Evolutionary conservation across 2,329 filamentous ascomycete species (phyloP).

Genomic region (Colletotrichum lentis): DNA sequence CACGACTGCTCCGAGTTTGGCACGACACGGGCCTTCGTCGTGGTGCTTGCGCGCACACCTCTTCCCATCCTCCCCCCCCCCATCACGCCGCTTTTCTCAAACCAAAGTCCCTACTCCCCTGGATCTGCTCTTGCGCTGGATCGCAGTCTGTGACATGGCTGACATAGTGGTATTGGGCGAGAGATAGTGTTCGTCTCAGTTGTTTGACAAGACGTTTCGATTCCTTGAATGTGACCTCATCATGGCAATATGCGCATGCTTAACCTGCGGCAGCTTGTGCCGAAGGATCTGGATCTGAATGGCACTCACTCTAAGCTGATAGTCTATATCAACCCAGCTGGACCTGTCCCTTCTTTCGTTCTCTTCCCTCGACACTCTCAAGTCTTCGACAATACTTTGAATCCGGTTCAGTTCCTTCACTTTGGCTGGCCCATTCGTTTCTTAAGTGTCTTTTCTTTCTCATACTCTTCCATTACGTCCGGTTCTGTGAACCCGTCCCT

Average conservation of each 20-base stretch:
- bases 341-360: neutral
- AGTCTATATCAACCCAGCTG: slow-evolving; percentile 35
- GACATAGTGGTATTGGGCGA: slow-evolving; percentile 21
- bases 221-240: slow-evolving; percentile 34
- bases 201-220: slow-evolving; percentile 36
- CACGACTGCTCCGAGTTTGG: slow-evolving; percentile 32
- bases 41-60: slow-evolving; percentile 31
- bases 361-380: slow-evolving; percentile 22
- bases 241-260: slow-evolving; percentile 16
- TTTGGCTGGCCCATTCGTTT: slow-evolving; percentile 36
- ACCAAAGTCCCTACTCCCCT: slow-evolving; percentile 3
- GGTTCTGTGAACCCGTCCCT: slow-evolving; percentile 35
- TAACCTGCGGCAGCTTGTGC: slow-evolving; percentile 7
- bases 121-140: slow-evolving; percentile 30
- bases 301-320: slow-evolving; percentile 18
- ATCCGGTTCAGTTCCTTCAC: slow-evolving; percentile 33
- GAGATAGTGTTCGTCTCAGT: slow-evolving; percentile 27
- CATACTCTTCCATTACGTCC: slow-evolving; percentile 21
- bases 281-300: slow-evolving; percentile 22
- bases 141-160: slow-evolving; percentile 35
- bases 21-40: slow-evolving; percentile 31
- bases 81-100: slow-evolving; percentile 18
- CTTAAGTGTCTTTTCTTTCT: slow-evolving; percentile 20
- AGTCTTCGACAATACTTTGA: slow-evolving; percentile 15
- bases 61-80: slow-evolving; percentile 6